Evolutionary conservation across 2,329 filamentous ascomycete species (phyloP).

Genomic region (Alternaria sp.): DNA sequence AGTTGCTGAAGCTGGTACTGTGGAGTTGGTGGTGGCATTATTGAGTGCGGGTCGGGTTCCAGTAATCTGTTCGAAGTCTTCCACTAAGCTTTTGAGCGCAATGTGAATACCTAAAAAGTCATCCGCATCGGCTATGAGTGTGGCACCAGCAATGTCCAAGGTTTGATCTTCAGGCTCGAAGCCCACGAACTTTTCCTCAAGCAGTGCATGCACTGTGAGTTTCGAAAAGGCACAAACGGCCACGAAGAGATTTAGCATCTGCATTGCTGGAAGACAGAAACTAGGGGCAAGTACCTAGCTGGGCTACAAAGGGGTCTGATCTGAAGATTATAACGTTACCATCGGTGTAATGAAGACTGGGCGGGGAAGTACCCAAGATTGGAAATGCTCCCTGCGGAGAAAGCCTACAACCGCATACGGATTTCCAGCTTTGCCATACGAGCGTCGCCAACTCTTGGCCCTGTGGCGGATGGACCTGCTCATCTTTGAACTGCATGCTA

Average conservation of each 20-base stretch:
- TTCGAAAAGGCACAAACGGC: neutral
- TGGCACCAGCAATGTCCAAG: conserved; percentile 20
- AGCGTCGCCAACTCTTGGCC: neutral
- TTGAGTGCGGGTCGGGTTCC: conserved; percentile 9
- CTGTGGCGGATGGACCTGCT: neutral
- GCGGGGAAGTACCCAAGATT: neutral
- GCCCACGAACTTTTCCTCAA: conserved; percentile 27
- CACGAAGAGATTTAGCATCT: neutral
- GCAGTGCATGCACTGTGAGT: conserved; percentile 12
- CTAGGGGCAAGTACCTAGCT: neutral
- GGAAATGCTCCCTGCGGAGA: neutral
- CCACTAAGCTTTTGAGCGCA: conserved; percentile 24
- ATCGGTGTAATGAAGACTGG: neutral
- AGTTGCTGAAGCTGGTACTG: neutral
- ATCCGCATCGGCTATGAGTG: conserved; percentile 21
- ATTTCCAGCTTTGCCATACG: neutral
- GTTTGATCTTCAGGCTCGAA: conserved; percentile 17
- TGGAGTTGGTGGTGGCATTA: neutral
- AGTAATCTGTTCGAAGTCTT: conserved; percentile 28
- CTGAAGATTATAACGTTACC: neutral
- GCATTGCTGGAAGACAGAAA: neutral
- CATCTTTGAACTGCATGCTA: neutral
- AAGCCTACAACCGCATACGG: neutral
- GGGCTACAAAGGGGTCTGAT: neutral
- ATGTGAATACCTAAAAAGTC: conserved; percentile 29